Conservation (phyloP, 2,329 filamentous ascomycete species). For the Ilyonectria sp. region DNA sequence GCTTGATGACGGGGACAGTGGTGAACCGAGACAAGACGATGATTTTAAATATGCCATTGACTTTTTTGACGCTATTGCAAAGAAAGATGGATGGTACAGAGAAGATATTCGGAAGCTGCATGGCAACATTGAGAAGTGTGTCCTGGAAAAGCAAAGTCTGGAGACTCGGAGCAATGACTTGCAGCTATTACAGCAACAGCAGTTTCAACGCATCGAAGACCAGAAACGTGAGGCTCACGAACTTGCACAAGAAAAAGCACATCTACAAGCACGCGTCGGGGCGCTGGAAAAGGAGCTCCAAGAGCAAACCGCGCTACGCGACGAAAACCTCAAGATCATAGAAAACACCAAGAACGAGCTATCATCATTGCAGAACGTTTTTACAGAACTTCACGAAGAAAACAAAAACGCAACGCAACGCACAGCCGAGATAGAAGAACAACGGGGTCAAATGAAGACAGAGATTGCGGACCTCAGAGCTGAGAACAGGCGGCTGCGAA, state of each 20-base stretch:
- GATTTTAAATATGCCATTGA: neutral
- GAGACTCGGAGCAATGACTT: too few relatives aligned
- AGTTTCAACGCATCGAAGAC: neutral
- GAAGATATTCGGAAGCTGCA: neutral
- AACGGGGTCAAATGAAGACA: neutral
- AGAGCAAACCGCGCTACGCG: neutral
- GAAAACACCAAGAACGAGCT: neutral
- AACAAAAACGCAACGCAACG: neutral
- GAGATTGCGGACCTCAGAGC: neutral
- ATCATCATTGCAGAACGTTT: neutral
- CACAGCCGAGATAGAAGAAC: neutral
- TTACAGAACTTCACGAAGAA: neutral
- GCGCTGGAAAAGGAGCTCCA: neutral
- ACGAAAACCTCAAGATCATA: neutral
- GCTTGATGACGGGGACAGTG: neutral
- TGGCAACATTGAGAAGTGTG: neutral
- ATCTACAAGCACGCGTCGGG: neutral
- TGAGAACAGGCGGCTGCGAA: neutral
- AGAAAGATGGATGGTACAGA: neutral
- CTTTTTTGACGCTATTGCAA: neutral
- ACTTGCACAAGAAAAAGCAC: conserved; percentile 1
- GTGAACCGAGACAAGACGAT: neutral
- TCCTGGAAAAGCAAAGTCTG: neutral
- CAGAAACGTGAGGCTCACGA: neutral
- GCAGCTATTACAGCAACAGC: neutral